Percentiles rank a stretch among this genome's conserved stretches.
These are phyloP conservation scores for Tetratostichococcus sp. DNA, from an alignment of 139 green algal genomes.

Conservation along the genomic window DNA sequence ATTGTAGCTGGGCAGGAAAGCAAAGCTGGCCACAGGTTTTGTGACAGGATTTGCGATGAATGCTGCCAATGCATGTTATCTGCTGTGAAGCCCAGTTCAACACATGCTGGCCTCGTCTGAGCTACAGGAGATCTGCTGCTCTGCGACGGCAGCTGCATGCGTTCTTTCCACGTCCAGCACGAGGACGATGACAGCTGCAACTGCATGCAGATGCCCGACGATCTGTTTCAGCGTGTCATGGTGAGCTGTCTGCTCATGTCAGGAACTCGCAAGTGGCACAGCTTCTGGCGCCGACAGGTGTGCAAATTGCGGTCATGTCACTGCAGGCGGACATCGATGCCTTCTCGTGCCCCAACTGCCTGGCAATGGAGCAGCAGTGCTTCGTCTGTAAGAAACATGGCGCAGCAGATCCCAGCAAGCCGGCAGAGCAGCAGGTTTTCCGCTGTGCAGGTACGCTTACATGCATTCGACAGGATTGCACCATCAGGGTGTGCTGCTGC, in stretches of 20 bases:
- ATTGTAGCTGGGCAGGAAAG: no score
- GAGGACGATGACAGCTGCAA: background rate
- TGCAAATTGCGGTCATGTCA: no score
- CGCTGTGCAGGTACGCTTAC: constrained; percentile 7
- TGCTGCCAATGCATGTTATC: no score
- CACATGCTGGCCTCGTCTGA: no score
- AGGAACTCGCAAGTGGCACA: no score
- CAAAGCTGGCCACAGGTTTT: no score
- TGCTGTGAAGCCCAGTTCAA: no score
- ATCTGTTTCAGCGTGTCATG: constrained; percentile 7
- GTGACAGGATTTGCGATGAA: no score
- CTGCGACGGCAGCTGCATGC: constrained; percentile 41
- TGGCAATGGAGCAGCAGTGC: constrained; percentile 32
- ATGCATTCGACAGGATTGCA: no score
- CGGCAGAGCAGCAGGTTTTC: constrained; percentile 10
- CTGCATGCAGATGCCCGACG: constrained; percentile 13
- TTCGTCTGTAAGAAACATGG: constrained; percentile 39
- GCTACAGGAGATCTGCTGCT: constrained; percentile 23
- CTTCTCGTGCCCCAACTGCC: constrained; percentile 45
- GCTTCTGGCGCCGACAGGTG: no score
- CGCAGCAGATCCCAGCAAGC: background rate
- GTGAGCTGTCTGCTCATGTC: no score
- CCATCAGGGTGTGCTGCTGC: no score
- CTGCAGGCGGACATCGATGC: constrained; percentile 3
- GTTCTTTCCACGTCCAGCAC: constrained; percentile 27